These are phyloP conservation scores for Mrakia blollopis DNA, from an alignment of 768 basidiomycete genomes.

Conservation along the genomic window DNA sequence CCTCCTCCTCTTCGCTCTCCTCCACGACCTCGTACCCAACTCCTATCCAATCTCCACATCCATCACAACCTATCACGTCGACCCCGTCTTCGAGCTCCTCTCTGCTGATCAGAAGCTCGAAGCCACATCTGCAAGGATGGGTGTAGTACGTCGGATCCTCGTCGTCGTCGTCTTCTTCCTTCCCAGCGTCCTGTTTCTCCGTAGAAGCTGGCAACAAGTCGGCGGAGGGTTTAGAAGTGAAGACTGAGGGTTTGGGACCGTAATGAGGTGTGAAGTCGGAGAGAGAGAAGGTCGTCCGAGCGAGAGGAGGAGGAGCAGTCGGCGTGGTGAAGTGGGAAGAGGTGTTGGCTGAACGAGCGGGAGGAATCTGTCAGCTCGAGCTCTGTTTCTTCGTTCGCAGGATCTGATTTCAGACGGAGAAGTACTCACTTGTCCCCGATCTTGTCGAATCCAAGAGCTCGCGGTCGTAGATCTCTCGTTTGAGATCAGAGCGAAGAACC, in stretches of 20 bases:
- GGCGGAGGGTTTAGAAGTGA: not conserved
- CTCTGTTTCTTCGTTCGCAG: not conserved
- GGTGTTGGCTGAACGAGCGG: not conserved
- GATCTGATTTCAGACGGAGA: not conserved
- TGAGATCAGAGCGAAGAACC: not conserved
- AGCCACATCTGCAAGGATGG: constrained; percentile 45
- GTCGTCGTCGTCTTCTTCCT: constrained; percentile 34
- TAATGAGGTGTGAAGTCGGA: constrained; percentile 22
- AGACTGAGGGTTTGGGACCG: not conserved
- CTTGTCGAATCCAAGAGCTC: not conserved
- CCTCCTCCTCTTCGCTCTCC: constrained; percentile 30
- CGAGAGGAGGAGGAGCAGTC: constrained; percentile 15
- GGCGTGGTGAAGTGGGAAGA: not conserved
- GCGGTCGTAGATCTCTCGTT: not conserved
- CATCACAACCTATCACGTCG: constrained; percentile 45
- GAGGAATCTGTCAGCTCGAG: not conserved
- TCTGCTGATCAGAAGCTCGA: constrained; percentile 39
- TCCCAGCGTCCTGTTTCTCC: not conserved
- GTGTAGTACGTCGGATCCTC: constrained; percentile 41
- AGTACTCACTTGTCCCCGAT: not conserved
- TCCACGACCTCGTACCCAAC: constrained; percentile 46
- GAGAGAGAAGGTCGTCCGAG: constrained; percentile 28
- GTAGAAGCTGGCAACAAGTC: not conserved
- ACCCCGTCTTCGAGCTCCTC: constrained; percentile 45
- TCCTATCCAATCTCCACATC: constrained; percentile 46